Percentiles rank a stretch among this genome's conserved stretches.
Evolutionary conservation across 148 eudicot species (phyloP).

Genomic region (Selenicereus undatus): DNA sequence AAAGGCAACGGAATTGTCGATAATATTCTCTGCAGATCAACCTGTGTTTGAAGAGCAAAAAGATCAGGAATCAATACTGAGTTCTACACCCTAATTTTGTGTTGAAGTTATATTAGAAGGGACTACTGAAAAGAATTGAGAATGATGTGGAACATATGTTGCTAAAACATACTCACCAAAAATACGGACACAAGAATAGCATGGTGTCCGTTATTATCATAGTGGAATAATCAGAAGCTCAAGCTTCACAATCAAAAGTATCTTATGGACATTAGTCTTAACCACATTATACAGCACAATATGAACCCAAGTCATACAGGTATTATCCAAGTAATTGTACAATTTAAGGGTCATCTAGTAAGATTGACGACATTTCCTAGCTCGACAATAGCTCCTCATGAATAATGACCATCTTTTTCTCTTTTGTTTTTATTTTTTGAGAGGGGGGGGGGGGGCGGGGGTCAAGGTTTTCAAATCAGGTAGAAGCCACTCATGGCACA

Average conservation of each 20-base stretch:
- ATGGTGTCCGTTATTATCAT: no score
- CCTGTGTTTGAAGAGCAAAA: conserved; percentile 34
- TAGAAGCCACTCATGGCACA: background rate
- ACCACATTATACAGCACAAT: no score
- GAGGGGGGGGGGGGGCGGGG: no score
- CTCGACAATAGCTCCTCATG: background rate
- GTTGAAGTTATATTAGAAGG: no score
- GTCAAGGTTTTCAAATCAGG: background rate
- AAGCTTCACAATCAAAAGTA: background rate
- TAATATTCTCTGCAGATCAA: conserved; percentile 62
- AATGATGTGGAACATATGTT: background rate
- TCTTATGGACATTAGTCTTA: no score
- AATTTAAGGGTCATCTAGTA: no score
- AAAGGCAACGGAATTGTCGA: conserved; percentile 55
- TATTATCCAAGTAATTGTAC: no score
- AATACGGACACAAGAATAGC: background rate
- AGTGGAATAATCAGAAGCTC: background rate
- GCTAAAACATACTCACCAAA: background rate
- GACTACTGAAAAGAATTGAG: background rate
- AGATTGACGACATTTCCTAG: no score
- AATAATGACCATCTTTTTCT: background rate
- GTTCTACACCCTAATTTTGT: background rate
- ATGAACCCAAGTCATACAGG: no score
- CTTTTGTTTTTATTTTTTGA: no score
- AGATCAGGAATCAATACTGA: background rate